phyloP scores from a whole-genome alignment of 805 yeast genomes.

The Candida incommunis region DNA sequence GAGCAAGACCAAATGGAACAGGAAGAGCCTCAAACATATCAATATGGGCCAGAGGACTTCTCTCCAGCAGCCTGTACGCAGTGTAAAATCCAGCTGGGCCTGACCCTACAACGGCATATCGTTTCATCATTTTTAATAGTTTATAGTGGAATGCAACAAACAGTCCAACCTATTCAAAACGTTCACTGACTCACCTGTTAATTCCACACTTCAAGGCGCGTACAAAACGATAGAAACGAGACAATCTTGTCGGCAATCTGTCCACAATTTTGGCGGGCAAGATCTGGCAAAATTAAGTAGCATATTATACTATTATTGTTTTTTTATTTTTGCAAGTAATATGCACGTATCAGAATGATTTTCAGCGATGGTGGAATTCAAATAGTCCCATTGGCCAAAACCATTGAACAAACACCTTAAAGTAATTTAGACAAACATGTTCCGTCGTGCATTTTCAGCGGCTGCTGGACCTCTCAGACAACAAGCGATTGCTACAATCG shows the following conservation, averaged over 20 bases:
- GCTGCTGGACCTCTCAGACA: not conserved
- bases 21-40: slow-evolving; percentile 78
- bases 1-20: slow-evolving; percentile 78
- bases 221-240: too few species aligned
- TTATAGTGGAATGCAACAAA: slow-evolving; percentile 6
- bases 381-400: not conserved
- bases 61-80: slow-evolving; percentile 53
- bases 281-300: too few species aligned
- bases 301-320: too few species aligned
- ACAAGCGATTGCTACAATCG: not conserved
- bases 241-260: too few species aligned
- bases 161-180: too few species aligned
- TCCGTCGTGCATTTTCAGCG: not conserved
- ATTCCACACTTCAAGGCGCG: too few species aligned
- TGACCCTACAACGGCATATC: slow-evolving; percentile 66
- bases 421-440: too few species aligned
- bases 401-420: not conserved
- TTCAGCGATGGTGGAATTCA: too few species aligned
- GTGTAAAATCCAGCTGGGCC: slow-evolving; percentile 97
- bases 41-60: slow-evolving; percentile 30
- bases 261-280: too few species aligned
- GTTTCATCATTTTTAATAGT: slow-evolving; percentile 18
- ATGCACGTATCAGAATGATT: too few species aligned
- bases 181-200: too few species aligned
- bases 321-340: too few species aligned